Evolutionary conservation across 2,329 filamentous ascomycete species (phyloP).

Genomic region (Zalaria sp.): DNA sequence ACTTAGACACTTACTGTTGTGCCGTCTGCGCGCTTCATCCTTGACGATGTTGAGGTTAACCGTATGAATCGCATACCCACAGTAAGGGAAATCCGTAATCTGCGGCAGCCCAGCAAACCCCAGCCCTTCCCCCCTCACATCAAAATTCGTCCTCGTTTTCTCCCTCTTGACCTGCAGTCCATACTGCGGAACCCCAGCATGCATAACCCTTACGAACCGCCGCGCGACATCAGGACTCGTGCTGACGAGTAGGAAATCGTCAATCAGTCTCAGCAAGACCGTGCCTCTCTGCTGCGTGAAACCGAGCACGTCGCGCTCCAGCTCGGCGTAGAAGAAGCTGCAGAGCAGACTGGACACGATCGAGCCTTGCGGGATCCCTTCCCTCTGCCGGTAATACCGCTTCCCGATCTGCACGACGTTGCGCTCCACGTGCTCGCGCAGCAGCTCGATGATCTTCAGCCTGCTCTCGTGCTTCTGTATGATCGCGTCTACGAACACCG

Average conservation of each 20-base stretch:
- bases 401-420: constrained; percentile 85
- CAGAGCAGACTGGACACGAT: constrained; percentile 76
- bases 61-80: constrained; percentile 65
- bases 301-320: constrained; percentile 54
- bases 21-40: constrained; percentile 42
- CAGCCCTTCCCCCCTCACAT: constrained; percentile 45
- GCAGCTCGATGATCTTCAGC: constrained; percentile 49
- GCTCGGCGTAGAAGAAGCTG: constrained; percentile 88
- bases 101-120: constrained; percentile 27
- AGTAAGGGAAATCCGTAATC: constrained; percentile 63
- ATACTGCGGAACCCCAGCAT: constrained; percentile 61
- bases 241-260: constrained; percentile 87
- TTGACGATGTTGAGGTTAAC: constrained; percentile 61
- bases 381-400: constrained; percentile 73
- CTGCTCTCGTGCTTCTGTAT: constrained; percentile 43
- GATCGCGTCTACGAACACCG: constrained; percentile 63
- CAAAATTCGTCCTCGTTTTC: constrained; percentile 81
- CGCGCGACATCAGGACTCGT: constrained; percentile 51
- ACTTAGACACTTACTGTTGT: constrained; percentile 31
- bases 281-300: constrained; percentile 48
- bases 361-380: constrained; percentile 87
- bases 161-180: constrained; percentile 62
- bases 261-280: constrained; percentile 68
- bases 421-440: constrained; percentile 65
- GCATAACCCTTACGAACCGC: constrained; percentile 67